Conservation (phyloP, 176 grass and related monocot genomes). For the Aegilops bicornis region DNA sequence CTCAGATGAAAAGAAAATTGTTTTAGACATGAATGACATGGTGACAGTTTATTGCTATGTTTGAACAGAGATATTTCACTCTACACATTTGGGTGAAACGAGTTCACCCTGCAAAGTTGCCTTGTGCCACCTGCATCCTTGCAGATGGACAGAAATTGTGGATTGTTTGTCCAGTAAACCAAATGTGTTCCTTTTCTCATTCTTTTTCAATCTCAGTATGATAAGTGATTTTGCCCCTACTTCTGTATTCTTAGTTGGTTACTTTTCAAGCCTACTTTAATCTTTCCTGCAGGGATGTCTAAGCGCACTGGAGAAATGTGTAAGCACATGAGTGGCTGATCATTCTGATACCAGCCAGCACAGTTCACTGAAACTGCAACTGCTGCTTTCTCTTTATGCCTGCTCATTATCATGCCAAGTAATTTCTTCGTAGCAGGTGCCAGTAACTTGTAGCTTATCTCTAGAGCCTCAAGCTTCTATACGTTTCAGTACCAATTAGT, state of each 20-base stretch:
- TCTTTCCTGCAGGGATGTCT: not conserved
- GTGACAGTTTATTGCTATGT: not conserved
- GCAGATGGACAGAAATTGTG: not conserved
- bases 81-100: not conserved
- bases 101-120: not conserved
- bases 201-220: not conserved
- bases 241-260: not conserved
- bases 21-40: not conserved
- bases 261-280: slow-evolving; percentile 6
- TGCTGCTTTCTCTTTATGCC: slow-evolving; percentile 5
- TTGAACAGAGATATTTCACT: slow-evolving; percentile 22
- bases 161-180: not conserved
- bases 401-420: not conserved
- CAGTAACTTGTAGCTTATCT: slow-evolving; percentile 2
- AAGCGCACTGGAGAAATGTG: not conserved
- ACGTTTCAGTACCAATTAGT: slow-evolving; percentile 3
- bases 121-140: slow-evolving; percentile 6
- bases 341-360: not conserved
- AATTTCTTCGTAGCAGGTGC: not conserved
- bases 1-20: not conserved
- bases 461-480: not conserved
- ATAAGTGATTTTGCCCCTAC: not conserved
- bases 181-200: not conserved
- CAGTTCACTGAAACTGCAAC: not conserved
- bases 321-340: not conserved